phyloP scores from a whole-genome alignment of 345 rosid genomes.

The Euphorbia pulcherrima region DNA sequence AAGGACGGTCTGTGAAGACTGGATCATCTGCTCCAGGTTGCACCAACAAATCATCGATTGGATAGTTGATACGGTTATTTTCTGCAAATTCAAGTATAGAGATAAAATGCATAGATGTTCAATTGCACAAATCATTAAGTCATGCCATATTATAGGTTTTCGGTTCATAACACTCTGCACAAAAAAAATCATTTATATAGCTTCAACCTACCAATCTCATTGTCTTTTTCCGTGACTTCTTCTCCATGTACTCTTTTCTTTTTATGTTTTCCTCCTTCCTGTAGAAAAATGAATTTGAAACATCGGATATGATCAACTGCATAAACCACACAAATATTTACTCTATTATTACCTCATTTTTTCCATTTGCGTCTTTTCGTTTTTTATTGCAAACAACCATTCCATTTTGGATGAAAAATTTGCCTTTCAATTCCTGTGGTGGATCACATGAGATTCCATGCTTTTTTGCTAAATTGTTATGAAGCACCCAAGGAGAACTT shows the following conservation, averaged over 20 bases:
- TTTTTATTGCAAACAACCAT: constrained; percentile 45
- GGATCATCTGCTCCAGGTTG: constrained; percentile 66
- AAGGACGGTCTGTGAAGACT: constrained; percentile 61
- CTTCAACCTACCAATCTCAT: constrained; percentile 24
- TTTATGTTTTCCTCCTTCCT: constrained; percentile 59
- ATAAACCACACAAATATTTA: constrained; percentile 9
- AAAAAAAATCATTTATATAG: background rate
- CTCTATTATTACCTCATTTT: constrained; percentile 25
- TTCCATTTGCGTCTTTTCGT: constrained; percentile 39
- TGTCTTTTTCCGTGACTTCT: constrained; percentile 30
- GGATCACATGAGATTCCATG: constrained; percentile 61
- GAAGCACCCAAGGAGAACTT: constrained; percentile 83
- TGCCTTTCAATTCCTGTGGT: constrained; percentile 59
- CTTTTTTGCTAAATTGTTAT: constrained; percentile 55
- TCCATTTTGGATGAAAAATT: constrained; percentile 58
- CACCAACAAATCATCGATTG: constrained; percentile 84
- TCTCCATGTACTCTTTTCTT: constrained; percentile 54
- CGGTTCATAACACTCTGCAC: no score
- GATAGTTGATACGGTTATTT: constrained; percentile 62
- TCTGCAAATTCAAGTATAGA: constrained; percentile 41
- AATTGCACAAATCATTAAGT: background rate
- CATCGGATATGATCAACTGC: constrained; percentile 8
- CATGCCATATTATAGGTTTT: background rate
- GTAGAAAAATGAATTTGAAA: constrained; percentile 17
- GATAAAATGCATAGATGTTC: constrained; percentile 7